phyloP scores from a whole-genome alignment of 2,329 filamentous ascomycete genomes.

The Neopestalotiopsis rosae region DNA sequence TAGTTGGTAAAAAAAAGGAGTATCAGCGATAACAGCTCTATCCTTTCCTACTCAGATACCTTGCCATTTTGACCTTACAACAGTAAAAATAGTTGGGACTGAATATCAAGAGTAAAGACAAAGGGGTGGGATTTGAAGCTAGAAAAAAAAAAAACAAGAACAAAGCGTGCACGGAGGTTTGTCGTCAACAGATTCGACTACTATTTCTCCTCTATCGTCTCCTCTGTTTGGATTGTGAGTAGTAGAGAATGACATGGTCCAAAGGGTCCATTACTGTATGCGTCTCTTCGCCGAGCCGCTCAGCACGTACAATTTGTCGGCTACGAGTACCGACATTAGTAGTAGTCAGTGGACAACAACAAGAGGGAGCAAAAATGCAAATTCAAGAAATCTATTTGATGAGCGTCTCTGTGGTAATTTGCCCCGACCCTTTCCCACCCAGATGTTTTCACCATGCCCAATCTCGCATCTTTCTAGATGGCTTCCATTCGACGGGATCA shows the following conservation, averaged over 20 bases:
- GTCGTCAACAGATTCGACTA: background rate
- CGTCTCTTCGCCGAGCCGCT: background rate
- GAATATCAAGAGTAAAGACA: background rate
- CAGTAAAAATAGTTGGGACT: background rate
- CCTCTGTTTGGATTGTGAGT: background rate
- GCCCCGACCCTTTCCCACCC: background rate
- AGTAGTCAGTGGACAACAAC: background rate
- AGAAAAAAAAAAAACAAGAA: background rate
- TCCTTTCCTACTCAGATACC: too few species aligned
- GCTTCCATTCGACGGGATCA: constrained; percentile 9
- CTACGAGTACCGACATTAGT: background rate
- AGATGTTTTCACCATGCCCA: constrained; percentile 10
- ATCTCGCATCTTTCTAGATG: constrained; percentile 19
- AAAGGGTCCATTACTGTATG: background rate
- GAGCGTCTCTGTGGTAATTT: background rate
- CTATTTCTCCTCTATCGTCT: background rate
- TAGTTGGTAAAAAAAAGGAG: too few species aligned
- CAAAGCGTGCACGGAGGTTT: background rate
- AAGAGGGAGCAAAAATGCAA: background rate
- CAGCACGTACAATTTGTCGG: background rate
- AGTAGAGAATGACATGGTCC: background rate
- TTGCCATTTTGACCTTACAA: background rate
- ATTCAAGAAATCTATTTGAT: background rate
- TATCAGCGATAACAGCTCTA: too few species aligned
- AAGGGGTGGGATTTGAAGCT: background rate